Base-by-base conservation (phyloP, 1,284 basidiomycete genomes). In the Cronartium quercuum region DNA sequence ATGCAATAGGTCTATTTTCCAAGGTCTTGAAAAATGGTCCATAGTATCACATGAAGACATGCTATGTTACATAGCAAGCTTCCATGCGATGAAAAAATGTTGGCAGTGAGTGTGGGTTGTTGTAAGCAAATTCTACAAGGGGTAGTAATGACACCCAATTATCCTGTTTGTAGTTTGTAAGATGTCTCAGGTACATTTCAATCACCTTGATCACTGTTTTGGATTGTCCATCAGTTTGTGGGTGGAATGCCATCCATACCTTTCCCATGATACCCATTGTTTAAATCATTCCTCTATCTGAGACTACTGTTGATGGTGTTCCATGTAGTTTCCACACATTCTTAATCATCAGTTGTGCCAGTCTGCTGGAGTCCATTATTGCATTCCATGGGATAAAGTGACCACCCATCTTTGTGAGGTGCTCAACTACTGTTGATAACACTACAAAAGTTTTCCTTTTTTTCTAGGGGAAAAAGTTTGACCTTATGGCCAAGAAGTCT, bases 111-210 rank as follows among this genome's bases (percentile, higher is more conserved):
- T n/a, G n/a, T n/a, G n/a, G n/a, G 37, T 64, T 64, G 35, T 64
- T 64, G 37, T 64, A 64, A 41, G 62, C 62, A 64, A 64, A 64
- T 15, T 64, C 62, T 3, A 40, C 62, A 9, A 21, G 37, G 37
- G 62, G 3, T 2, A 64, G 21, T 5, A 64, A 42, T 0, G 29
- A 21, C 5, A 9, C 62, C 62, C 62, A 64, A 64, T 79, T 66
- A 29, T 77, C 60, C 47, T 77, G 71, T 6, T 68, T 13, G 35
- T 38, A 63, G 5, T 3, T 10, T 5, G 40, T 37, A 63, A 63
- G 40, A 18, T 63, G 34, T 2, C 34, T 24, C 3, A 63, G 35
- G 35, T 63, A 63, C 24, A 35, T 24, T 21, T 63, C 24, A 4
- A 63, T 37, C 35, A n/a, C 61, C 61, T 63, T 63, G 34, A 35